These are phyloP conservation scores for Citrus sp. DNA, from an alignment of 345 rosid species.

Conservation along the genomic window DNA sequence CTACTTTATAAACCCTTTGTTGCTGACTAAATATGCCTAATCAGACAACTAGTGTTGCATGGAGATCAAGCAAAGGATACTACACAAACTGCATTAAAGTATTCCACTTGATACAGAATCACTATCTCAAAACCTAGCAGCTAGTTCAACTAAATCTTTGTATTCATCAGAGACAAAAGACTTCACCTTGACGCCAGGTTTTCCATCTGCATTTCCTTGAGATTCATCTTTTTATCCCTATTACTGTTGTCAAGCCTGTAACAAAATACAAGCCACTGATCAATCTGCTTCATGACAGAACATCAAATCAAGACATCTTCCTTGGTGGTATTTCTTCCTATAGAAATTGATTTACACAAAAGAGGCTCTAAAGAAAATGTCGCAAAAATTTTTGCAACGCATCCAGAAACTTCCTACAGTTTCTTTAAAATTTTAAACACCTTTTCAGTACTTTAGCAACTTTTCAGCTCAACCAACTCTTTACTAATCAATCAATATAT, in stretches of 20 bases:
- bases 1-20: neutral
- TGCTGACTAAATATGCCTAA: neutral
- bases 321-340: neutral
- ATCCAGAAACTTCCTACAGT: neutral
- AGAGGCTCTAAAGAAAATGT: neutral
- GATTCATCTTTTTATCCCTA: conserved; percentile 77
- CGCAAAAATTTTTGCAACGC: neutral
- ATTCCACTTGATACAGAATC: neutral
- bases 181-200: conserved; percentile 56
- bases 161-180: conserved; percentile 70
- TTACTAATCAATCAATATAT: neutral
- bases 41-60: neutral
- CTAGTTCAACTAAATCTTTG: conserved; percentile 56
- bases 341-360: neutral
- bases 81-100: neutral
- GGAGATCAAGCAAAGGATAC: neutral
- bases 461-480: neutral
- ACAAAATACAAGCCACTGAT: conserved; percentile 1
- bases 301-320: neutral
- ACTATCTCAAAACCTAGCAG: conserved; percentile 45
- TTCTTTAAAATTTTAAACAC: neutral
- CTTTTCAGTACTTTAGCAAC: neutral
- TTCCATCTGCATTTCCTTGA: conserved; percentile 37
- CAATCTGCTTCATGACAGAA: neutral
- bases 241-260: conserved; percentile 78